A percentile compares a stretch with the other conserved stretches of the same genome.
Evolutionary conservation across 2,329 filamentous ascomycete genomes (phyloP).

Genomic region (Fusarium napiforme): DNA sequence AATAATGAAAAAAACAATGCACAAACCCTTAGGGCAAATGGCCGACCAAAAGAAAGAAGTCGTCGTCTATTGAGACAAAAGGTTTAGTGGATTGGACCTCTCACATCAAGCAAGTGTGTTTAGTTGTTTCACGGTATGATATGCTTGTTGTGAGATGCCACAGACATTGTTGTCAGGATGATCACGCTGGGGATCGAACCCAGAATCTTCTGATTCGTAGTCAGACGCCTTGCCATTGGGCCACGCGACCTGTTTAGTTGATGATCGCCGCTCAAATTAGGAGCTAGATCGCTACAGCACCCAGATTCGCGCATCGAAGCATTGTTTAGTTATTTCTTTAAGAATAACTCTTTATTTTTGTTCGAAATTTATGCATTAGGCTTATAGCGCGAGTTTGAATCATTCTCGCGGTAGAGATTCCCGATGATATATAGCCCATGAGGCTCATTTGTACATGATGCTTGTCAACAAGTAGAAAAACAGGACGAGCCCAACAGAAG

Average conservation of each 20-base stretch:
- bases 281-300: not conserved
- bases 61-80: too few relatives aligned
- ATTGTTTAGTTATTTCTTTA: too few relatives aligned
- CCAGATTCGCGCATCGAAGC: accelerated
- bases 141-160: not conserved
- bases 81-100: accelerated
- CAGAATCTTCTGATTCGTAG: conserved; percentile 38
- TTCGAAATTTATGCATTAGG: accelerated
- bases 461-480: accelerated
- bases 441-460: too few relatives aligned
- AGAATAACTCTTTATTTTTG: too few relatives aligned
- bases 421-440: too few relatives aligned
- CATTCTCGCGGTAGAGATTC: accelerated
- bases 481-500: accelerated
- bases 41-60: too few relatives aligned
- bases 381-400: accelerated
- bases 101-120: not conserved
- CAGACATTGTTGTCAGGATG: not conserved
- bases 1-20: too few relatives aligned
- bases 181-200: conserved; percentile 37
- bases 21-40: not conserved
- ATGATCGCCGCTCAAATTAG: not conserved
- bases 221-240: conserved; percentile 37
- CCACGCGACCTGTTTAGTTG: conserved; percentile 20
- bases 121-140: too few relatives aligned